Evolutionary conservation across 768 basidiomycete genomes (phyloP), one percentile per base, ranked within the genome.

Genomic region (Mrakia blollopis): DNA sequence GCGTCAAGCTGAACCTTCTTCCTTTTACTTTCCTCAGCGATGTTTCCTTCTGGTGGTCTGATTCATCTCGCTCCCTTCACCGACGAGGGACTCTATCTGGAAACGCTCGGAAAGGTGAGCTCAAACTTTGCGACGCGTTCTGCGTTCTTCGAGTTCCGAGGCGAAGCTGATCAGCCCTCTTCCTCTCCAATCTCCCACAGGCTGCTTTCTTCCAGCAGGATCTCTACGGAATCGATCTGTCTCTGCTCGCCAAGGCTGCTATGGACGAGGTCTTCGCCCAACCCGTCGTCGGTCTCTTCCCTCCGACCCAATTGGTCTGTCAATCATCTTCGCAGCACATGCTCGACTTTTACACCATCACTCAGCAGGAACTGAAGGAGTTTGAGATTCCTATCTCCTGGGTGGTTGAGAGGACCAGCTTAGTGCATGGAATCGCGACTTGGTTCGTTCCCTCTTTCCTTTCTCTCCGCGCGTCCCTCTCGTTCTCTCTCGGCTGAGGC

Each of bases 31-130:
- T 18, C 13, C 50, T 23, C 57, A 74, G 77, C 77, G 18, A 74
- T 78, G 77, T 68, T 70, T 18, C 77, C 77, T 23, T 73, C 72
- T n/a, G 62, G 65, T 6, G 77, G 77, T 32, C 52, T 69, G 3
- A 74, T 78, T 23, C 73, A 74, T 52, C 77, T 78, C 30, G 77
- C 77, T 8, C 77, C 77, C 3, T 78, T 78, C 73, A 69, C 77
- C 0, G 77, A 78, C 47, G 77, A 78, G 44, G 57, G 35, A 16
- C 73, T 78, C 10, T 78, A 78, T 67, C 30, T 74, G 23, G 77
- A 78, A 39, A 78, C 77, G 6, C 44, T 78, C 13, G 30, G 73
- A 21, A 78, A 78, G 77, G 75, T 62, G 30, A 72, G 71, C 35
- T 52, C 18, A 14, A 63, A 28, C 30, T n/a, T 41, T 69, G n/a